These are phyloP conservation scores for Fusarium albosuccineum DNA, from an alignment of 2,329 filamentous ascomycete species.

Conservation along the genomic window DNA sequence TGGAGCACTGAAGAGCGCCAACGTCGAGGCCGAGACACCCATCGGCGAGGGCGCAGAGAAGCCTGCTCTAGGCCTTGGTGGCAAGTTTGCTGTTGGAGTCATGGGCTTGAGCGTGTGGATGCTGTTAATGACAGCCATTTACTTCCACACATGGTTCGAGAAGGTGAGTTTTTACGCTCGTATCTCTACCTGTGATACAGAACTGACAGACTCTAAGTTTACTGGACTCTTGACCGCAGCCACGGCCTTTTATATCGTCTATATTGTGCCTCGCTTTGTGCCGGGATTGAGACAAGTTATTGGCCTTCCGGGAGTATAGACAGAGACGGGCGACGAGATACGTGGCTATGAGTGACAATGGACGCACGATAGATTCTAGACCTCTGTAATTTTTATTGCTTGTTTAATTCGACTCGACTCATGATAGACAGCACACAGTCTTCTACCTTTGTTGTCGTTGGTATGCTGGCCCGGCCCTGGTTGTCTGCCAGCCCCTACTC, in stretches of 20 bases:
- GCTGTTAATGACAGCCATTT: slow-evolving; percentile 98
- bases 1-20: slow-evolving; percentile 72
- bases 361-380: slow-evolving; percentile 19
- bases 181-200: rapidly evolving
- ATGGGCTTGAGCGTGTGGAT: slow-evolving; percentile 88
- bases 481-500: too few relatives aligned
- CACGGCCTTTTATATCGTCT: slow-evolving; percentile 62
- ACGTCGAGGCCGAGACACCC: slow-evolving; percentile 58
- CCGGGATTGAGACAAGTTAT: slow-evolving; percentile 60
- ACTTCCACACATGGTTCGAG: slow-evolving; percentile 99
- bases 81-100: slow-evolving; percentile 72
- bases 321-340: slow-evolving; percentile 18
- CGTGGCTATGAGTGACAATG: slow-evolving; percentile 24
- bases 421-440: too few relatives aligned
- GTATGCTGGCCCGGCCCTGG: too few relatives aligned
- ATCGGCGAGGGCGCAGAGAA: slow-evolving; percentile 41
- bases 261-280: slow-evolving; percentile 65
- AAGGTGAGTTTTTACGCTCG: slow-evolving; percentile 72
- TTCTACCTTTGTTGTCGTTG: too few relatives aligned
- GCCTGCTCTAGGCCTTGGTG: slow-evolving; percentile 58
- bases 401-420: background rate
- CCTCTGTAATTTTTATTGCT: slow-evolving; percentile 15
- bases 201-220: slow-evolving; percentile 56
- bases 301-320: slow-evolving; percentile 65
- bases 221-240: slow-evolving; percentile 66